Base-by-base conservation (phyloP, 2,329 filamentous ascomycete species). In the Salinomyces thailandicus region DNA sequence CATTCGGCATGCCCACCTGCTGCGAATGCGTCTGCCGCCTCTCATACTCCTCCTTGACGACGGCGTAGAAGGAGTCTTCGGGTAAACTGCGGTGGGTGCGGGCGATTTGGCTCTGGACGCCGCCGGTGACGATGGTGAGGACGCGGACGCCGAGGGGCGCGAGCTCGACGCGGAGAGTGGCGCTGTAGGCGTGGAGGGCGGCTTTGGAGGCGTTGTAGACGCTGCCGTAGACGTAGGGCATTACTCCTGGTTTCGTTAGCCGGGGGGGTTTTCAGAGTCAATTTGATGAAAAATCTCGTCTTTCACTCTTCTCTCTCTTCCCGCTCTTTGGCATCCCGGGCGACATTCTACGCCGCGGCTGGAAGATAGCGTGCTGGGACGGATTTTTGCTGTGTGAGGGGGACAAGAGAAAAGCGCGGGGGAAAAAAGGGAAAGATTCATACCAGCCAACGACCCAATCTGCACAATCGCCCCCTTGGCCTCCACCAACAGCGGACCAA, bases 151-250 rank as follows among this genome's bases (percentile, higher is more conserved):
- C 64, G 12, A 70, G 64, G 1, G 72, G 73, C 39, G 53, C 61
- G 8, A 77, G 56, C 48, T 78, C 73, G 13, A 77, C 66, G 9
- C 75, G 65, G 31, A 77, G 53, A 0, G 72, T 74, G 41, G 77
- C 66, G 38, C 66, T 69, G 52, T 72, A 78, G 1, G 66, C 61
- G 50, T 77, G 72, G 22, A 78, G 50, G 1, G 75, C 74, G 0
- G 72, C 74, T 52, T 77, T 77, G 24, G 67, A 69, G 5, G 72
- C 71, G 47, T 73, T 74, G 59, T 79, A 78, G 3, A 58, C 58
- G 26, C 42, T 55, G 15, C 58, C 60, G 40, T 62, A 64, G 4
- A 60, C 61, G 36, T 64, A 64, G 0, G 61, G 57, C 60, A 64
- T 63, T 2, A 66, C 17, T 16, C 27, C 27, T 26, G 22, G 9